Evolutionary conservation across 768 basidiomycete genomes (phyloP).

Genomic region (Russula lepida): DNA sequence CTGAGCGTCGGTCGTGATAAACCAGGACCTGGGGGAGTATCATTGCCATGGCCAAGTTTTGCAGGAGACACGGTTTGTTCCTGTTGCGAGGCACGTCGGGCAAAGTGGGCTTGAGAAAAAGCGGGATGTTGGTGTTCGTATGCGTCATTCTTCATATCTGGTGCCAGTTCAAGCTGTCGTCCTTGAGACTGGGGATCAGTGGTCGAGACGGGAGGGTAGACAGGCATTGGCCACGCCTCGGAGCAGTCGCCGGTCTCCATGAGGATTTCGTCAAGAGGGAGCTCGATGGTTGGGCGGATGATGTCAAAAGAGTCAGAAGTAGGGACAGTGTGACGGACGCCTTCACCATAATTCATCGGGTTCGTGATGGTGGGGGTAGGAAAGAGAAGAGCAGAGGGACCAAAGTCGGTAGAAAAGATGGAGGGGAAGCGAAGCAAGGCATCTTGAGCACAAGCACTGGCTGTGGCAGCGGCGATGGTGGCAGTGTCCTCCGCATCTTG

Average conservation of each 20-base stretch:
- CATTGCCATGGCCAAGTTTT: constrained; percentile 40
- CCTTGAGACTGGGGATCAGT: constrained; percentile 11
- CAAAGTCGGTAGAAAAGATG: constrained; percentile 67
- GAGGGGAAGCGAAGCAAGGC: constrained; percentile 60
- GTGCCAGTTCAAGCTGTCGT: constrained; percentile 20
- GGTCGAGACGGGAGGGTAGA: constrained; percentile 10
- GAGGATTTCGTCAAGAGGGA: constrained; percentile 78
- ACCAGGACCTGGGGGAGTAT: background rate
- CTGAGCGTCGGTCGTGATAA: constrained; percentile 10
- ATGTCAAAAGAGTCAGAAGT: constrained; percentile 51
- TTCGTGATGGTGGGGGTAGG: constrained; percentile 59
- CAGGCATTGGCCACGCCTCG: constrained; percentile 25
- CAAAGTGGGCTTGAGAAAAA: constrained; percentile 32
- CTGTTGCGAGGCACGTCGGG: constrained; percentile 35
- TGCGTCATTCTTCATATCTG: constrained; percentile 24
- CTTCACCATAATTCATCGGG: constrained; percentile 72
- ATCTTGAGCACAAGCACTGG: constrained; percentile 21
- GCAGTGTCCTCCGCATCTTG: constrained; percentile 22
- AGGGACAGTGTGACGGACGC: constrained; percentile 39
- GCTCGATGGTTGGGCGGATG: constrained; percentile 72
- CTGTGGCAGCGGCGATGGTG: constrained; percentile 14
- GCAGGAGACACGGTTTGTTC: constrained; percentile 48
- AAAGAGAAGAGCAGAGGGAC: constrained; percentile 66
- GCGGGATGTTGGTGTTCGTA: constrained; percentile 25
- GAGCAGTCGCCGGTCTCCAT: constrained; percentile 33